These are phyloP conservation scores for Theobroma cacao DNA, from an alignment of 345 rosid species.

Conservation along the genomic window DNA sequence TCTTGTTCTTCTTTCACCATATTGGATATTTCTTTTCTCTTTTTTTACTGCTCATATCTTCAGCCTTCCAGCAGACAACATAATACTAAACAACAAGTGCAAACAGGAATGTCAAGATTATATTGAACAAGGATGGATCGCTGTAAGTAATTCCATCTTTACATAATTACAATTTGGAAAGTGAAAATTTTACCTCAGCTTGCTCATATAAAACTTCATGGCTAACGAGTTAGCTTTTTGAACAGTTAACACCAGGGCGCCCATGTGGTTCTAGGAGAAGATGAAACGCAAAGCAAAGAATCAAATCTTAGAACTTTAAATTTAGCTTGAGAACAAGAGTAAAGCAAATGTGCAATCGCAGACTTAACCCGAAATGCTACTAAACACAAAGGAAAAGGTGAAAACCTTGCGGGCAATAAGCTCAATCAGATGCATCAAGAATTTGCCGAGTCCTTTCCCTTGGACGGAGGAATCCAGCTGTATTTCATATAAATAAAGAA, in stretches of 20 bases:
- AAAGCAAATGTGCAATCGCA: neutral
- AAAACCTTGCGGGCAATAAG: constrained; percentile 79
- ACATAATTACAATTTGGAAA: neutral
- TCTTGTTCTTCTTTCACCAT: too few species aligned
- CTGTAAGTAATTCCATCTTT: neutral
- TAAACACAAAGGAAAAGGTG: neutral
- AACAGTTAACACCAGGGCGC: constrained; percentile 79
- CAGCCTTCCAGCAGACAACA: neutral
- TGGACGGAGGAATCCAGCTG: constrained; percentile 70
- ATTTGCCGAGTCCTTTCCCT: constrained; percentile 78
- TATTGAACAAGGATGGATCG: neutral
- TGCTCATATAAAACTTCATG: constrained; percentile 73
- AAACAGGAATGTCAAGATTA: neutral
- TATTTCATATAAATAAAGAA: constrained; percentile 81
- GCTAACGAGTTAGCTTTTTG: constrained; percentile 72
- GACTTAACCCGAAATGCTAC: neutral
- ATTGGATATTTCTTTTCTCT: too few species aligned
- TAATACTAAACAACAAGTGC: neutral
- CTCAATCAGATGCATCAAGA: constrained; percentile 81
- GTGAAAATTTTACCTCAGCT: constrained; percentile 59
- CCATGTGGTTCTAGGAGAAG: constrained; percentile 56
- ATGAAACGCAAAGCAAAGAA: constrained; percentile 5
- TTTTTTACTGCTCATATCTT: neutral
- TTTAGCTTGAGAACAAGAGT: neutral
- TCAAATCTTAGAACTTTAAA: constrained; percentile 3